phyloP scores from a whole-genome alignment of 2,329 filamentous ascomycete species.

The Colletotrichum sp. region DNA sequence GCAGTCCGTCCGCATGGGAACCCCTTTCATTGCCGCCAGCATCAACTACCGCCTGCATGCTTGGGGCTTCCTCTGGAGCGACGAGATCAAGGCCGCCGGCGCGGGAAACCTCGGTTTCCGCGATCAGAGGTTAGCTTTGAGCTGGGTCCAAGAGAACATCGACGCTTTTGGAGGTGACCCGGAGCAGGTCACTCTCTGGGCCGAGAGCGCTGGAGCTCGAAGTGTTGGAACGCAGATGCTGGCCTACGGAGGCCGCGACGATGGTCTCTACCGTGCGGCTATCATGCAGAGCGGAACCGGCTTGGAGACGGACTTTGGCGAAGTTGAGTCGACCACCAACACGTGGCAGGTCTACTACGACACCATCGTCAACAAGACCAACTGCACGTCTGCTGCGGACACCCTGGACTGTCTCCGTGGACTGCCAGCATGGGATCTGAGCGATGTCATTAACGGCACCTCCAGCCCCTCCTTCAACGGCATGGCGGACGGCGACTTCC shows the following conservation, averaged over 20 bases:
- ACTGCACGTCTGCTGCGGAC: conserved; percentile 24
- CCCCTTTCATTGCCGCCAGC: conserved; percentile 54
- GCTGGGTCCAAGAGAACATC: conserved; percentile 58
- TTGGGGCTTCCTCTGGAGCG: conserved; percentile 57
- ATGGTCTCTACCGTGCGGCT: conserved; percentile 57
- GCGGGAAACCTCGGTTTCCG: conserved; percentile 55
- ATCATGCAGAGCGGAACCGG: conserved; percentile 54
- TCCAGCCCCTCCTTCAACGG: conserved; percentile 25
- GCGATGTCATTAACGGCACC: conserved; percentile 31
- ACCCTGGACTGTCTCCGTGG: conserved; percentile 34
- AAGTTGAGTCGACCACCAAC: conserved; percentile 19
- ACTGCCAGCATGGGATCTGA: conserved; percentile 33
- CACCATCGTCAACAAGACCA: conserved; percentile 17
- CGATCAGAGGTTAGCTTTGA: conserved; percentile 53
- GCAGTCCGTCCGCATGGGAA: conserved; percentile 48
- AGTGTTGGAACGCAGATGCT: conserved; percentile 55
- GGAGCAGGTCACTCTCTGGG: conserved; percentile 54
- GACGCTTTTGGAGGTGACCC: conserved; percentile 52
- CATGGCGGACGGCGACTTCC: conserved; percentile 42
- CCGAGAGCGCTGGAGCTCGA: conserved; percentile 57
- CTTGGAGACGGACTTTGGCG: conserved; percentile 39
- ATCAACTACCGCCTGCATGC: conserved; percentile 56
- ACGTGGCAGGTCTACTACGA: conserved; percentile 23
- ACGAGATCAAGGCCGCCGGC: conserved; percentile 45
- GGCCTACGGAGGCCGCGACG: conserved; percentile 57